Evolutionary conservation across 805 yeast species (phyloP).

Genomic region (Teunomyces lycoperdinae): DNA sequence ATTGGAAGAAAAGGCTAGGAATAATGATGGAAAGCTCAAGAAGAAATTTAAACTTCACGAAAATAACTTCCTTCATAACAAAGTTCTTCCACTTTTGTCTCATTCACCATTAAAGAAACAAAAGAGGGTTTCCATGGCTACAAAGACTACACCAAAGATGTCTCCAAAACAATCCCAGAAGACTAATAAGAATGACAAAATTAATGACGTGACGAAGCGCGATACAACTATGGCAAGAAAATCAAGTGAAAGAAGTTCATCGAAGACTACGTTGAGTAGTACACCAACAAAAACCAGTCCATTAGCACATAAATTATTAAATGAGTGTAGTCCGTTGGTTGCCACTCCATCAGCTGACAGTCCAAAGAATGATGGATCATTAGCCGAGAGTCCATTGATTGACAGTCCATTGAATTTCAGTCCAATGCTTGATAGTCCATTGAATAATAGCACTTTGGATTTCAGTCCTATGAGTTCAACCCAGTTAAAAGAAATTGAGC

Average conservation of each 20-base stretch:
- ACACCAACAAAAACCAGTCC: background rate
- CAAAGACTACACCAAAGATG: background rate
- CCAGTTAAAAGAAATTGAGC: background rate
- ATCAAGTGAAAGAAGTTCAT: background rate
- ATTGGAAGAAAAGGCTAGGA: background rate
- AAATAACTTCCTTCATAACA: background rate
- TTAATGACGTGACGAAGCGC: background rate
- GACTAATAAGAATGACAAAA: background rate
- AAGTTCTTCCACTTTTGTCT: background rate
- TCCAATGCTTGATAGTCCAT: background rate
- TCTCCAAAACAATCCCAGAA: background rate
- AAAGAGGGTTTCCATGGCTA: background rate
- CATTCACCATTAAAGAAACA: background rate
- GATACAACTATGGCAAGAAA: background rate
- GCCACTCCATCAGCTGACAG: background rate
- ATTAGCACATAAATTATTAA: background rate
- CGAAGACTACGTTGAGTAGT: background rate
- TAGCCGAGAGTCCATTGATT: background rate
- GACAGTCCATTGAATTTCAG: background rate
- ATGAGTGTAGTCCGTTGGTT: background rate
- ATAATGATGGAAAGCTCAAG: background rate
- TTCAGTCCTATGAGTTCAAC: background rate
- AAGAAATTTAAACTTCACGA: background rate
- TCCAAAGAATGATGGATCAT: background rate
- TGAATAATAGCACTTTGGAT: background rate